phyloP scores from a whole-genome alignment of 2,329 filamentous ascomycete species.

The Capronia americana region DNA sequence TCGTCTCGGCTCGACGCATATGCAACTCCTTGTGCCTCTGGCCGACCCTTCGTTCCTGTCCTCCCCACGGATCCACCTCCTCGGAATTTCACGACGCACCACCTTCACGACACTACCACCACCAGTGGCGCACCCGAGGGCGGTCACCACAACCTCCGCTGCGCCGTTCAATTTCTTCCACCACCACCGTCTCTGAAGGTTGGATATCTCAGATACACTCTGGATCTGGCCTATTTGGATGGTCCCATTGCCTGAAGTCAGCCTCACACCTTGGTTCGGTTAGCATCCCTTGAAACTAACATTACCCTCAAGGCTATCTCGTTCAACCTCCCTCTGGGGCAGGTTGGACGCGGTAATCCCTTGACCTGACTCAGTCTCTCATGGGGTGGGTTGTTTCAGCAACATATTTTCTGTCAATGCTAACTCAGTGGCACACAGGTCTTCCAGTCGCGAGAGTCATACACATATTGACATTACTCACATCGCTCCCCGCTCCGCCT shows the following conservation, averaged over 20 bases:
- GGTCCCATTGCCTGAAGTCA: constrained; percentile 31
- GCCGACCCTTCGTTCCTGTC: constrained; percentile 29
- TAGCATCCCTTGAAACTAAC: constrained; percentile 40
- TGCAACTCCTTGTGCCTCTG: constrained; percentile 28
- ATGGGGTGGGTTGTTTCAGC: constrained; percentile 39
- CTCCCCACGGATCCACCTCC: constrained; percentile 35
- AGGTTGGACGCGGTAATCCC: constrained; percentile 40
- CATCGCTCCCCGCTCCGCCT: constrained; percentile 49
- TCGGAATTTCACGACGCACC: constrained; percentile 28
- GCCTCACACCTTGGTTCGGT: constrained; percentile 35
- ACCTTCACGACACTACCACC: constrained; percentile 10
- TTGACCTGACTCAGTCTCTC: constrained; percentile 37
- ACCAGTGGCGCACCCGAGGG: constrained; percentile 18
- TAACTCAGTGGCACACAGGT: constrained; percentile 25
- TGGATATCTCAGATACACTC: constrained; percentile 12
- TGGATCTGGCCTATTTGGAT: constrained; percentile 34
- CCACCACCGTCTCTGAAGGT: constrained; percentile 21
- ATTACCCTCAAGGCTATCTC: constrained; percentile 40
- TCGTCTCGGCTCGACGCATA: constrained; percentile 28
- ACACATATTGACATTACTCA: constrained; percentile 50
- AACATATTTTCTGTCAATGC: constrained; percentile 25
- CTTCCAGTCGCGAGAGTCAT: constrained; percentile 49
- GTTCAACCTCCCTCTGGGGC: constrained; percentile 36
- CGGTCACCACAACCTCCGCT: constrained; percentile 27
- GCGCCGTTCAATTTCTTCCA: constrained; percentile 16